phyloP scores from a whole-genome alignment of 768 basidiomycete genomes.

The Termitomyces sp. region DNA sequence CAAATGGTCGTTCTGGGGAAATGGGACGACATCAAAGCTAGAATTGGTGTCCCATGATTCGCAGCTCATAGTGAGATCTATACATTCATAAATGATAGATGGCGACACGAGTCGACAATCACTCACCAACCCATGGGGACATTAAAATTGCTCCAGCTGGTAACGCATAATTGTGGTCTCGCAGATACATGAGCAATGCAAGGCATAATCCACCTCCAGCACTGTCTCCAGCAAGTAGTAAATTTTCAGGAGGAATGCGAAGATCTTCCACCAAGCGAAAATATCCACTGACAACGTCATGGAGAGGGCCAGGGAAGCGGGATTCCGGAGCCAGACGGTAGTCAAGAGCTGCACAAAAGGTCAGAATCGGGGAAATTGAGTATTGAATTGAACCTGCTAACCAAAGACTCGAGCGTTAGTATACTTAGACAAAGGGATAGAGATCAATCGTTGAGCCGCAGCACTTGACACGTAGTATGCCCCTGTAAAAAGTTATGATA shows the following conservation, averaged over 20 bases:
- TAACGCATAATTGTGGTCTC: conserved; percentile 83
- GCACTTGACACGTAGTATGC: conserved; percentile 93
- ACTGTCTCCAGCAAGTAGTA: conserved; percentile 85
- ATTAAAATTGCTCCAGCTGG: conserved; percentile 85
- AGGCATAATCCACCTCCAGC: conserved; percentile 88
- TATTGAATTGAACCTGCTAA: conserved; percentile 15
- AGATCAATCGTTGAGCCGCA: conserved; percentile 83
- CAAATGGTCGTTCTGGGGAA: conserved; percentile 76
- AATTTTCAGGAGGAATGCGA: conserved; percentile 86
- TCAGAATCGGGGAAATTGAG: conserved; percentile 2
- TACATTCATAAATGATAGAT: conserved; percentile 2
- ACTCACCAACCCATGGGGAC: conserved; percentile 94
- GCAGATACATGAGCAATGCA: conserved; percentile 86
- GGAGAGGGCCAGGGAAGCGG: conserved; percentile 78
- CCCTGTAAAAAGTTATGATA: conserved; percentile 33
- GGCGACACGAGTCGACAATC: not conserved
- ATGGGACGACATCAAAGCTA: conserved; percentile 76
- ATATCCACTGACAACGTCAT: conserved; percentile 87
- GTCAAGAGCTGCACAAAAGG: conserved; percentile 63
- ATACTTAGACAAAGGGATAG: conserved; percentile 86
- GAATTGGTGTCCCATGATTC: conserved; percentile 98
- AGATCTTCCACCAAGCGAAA: conserved; percentile 84
- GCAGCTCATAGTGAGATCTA: conserved; percentile 94
- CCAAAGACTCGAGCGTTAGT: conserved; percentile 85
- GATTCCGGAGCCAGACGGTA: conserved; percentile 97